Evolutionary conservation across 164 flowering plant species (phyloP).

Genomic region (Vitis rotundifolia): DNA sequence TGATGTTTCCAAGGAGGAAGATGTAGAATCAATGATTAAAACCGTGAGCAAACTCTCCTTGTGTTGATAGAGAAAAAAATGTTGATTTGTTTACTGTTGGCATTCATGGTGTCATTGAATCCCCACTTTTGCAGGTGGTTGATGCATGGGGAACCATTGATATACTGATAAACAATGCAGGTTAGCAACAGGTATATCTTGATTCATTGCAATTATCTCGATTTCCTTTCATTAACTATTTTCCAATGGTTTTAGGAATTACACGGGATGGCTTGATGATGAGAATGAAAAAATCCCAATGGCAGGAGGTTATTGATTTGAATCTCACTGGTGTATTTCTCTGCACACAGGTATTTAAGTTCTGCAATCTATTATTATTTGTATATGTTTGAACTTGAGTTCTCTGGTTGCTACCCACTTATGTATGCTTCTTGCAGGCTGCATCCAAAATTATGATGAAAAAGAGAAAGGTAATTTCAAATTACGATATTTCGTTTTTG

Average conservation of each 20-base stretch:
- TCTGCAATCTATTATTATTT: neutral
- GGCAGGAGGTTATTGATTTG: conserved; percentile 30
- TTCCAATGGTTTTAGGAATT: conserved; percentile 14
- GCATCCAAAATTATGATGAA: conserved; percentile 96
- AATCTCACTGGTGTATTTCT: conserved; percentile 30
- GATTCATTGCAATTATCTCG: neutral
- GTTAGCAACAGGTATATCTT: conserved; percentile 5
- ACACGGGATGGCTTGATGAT: conserved; percentile 26
- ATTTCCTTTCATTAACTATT: neutral
- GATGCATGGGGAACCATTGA: conserved; percentile 32
- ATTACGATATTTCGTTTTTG: neutral
- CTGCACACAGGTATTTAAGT: conserved; percentile 22
- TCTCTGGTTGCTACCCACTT: conserved; percentile 5
- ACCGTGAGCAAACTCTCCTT: conserved; percentile 12
- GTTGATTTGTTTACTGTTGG: neutral
- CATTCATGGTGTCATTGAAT: neutral
- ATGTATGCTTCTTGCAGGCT: conserved; percentile 58
- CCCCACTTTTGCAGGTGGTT: conserved; percentile 17
- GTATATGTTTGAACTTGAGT: neutral
- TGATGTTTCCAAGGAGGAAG: conserved; percentile 28
- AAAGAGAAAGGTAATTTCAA: conserved; percentile 73
- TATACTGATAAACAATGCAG: conserved; percentile 29
- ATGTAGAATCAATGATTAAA: conserved; percentile 29
- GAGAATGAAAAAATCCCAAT: conserved; percentile 28
- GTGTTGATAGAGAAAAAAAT: neutral